Evolutionary conservation across 805 yeast species (phyloP).

Genomic region (Kurtzmaniella cleridarum): DNA sequence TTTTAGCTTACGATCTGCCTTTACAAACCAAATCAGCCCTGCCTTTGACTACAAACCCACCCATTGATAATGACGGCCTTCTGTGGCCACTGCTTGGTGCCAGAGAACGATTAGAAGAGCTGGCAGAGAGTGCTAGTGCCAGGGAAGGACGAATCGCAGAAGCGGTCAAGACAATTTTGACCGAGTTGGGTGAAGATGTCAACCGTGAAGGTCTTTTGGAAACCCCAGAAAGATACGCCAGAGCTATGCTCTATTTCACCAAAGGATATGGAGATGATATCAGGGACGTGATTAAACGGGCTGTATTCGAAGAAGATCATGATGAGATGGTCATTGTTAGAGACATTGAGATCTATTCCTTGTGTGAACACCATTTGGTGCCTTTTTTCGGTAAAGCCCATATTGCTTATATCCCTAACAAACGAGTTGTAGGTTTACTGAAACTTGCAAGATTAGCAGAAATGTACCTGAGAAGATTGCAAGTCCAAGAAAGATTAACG

Average conservation of each 20-base stretch:
- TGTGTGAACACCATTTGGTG: conserved; percentile 97
- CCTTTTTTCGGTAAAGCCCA: conserved; percentile 97
- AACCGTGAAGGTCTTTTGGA: conserved; percentile 84
- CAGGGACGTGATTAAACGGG: conserved; percentile 85
- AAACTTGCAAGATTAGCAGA: conserved; percentile 95
- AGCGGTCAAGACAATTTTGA: conserved; percentile 73
- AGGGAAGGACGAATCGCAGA: conserved; percentile 75
- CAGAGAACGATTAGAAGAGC: conserved; percentile 63
- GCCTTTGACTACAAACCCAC: conserved; percentile 78
- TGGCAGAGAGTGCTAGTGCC: conserved; percentile 55
- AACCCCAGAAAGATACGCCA: conserved; percentile 94
- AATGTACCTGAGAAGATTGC: conserved; percentile 92
- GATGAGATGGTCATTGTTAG: conserved; percentile 98
- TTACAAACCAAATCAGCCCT: conserved; percentile 73
- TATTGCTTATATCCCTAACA: conserved; percentile 96
- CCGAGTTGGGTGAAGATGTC: conserved; percentile 89
- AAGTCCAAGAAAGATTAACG: conserved; percentile 96
- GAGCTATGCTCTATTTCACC: conserved; percentile 93
- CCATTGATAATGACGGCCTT: conserved; percentile 84
- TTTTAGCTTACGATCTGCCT: conserved; percentile 40
- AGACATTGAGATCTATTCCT: conserved; percentile 85
- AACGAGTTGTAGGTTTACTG: conserved; percentile 85
- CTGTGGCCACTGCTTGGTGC: conserved; percentile 95
- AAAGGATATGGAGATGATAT: conserved; percentile 95
- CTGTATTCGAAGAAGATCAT: conserved; percentile 96